phyloP scores from a whole-genome alignment of 2,329 filamentous ascomycete genomes.

The Talaromyces sp. region DNA sequence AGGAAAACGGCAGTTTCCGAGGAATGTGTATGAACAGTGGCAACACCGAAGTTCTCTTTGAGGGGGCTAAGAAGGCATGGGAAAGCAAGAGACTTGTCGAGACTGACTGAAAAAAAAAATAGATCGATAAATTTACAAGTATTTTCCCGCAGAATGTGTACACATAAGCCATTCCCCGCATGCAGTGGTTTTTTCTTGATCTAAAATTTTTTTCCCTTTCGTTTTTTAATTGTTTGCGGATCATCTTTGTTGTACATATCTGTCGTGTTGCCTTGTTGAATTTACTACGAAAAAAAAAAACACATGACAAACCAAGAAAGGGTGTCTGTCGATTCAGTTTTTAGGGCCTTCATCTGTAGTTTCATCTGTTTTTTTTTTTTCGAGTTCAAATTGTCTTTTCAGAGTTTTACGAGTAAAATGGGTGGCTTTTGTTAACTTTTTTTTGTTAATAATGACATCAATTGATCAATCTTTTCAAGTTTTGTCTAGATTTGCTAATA shows the following conservation, averaged over 20 bases:
- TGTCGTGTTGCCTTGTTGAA: not conserved
- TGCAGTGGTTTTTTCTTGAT: not conserved
- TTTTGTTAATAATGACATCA: not conserved
- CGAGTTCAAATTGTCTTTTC: not conserved
- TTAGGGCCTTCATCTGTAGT: not conserved
- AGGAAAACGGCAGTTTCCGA: conserved; percentile 62
- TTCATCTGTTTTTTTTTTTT: not conserved
- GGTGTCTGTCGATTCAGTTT: not conserved
- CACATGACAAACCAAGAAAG: no score
- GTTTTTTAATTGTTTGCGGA: not conserved
- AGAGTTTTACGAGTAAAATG: not conserved
- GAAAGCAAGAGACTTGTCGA: conserved; percentile 39
- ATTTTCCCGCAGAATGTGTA: not conserved
- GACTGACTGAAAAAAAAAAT: conserved; percentile 2
- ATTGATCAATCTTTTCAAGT: no score
- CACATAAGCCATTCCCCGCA: not conserved
- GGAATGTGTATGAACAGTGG: conserved; percentile 67
- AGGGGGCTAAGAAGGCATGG: conserved; percentile 50
- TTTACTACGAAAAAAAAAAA: not conserved
- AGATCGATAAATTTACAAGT: not conserved
- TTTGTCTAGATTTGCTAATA: no score
- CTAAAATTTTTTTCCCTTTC: no score
- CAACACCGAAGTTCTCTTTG: conserved; percentile 54
- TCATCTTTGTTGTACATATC: not conserved
- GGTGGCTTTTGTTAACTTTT: not conserved